Evolutionary conservation across 2,329 filamentous ascomycete species (phyloP).

Genomic region (Polytolypa hystricis): DNA sequence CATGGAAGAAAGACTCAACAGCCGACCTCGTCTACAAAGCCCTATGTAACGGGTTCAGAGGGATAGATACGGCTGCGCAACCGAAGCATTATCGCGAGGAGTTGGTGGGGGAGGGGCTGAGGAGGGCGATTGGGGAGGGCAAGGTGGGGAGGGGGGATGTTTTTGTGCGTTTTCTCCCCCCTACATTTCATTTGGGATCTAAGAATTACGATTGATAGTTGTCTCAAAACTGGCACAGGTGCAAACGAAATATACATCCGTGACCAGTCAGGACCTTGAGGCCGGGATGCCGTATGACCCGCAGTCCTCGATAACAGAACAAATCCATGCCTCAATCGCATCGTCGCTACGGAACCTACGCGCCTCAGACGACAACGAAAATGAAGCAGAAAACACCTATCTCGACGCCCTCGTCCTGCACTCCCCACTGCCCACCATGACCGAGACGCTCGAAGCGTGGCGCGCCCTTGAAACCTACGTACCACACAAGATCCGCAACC

Average conservation of each 20-base stretch:
- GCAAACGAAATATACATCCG: constrained; percentile 73
- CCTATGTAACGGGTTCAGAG: constrained; percentile 57
- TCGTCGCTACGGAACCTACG: constrained; percentile 56
- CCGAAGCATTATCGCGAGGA: constrained; percentile 67
- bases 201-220: no score
- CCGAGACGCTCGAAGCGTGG: constrained; percentile 55
- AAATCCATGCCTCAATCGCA: constrained; percentile 56
- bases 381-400: constrained; percentile 37
- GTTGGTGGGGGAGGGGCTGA: constrained; percentile 57
- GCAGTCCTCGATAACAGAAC: constrained; percentile 46
- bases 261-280: constrained; percentile 48
- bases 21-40: constrained; percentile 58
- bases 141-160: constrained; percentile 49
- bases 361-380: constrained; percentile 13
- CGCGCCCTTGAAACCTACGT: constrained; percentile 54
- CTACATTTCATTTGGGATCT: no score
- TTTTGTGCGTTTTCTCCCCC: constrained; percentile 40
- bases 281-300: constrained; percentile 56
- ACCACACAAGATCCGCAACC: constrained; percentile 49
- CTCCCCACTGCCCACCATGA: constrained; percentile 41
- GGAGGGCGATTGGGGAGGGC: constrained; percentile 48
- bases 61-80: constrained; percentile 67
- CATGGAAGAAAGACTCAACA: constrained; percentile 69
- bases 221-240: constrained; percentile 45
- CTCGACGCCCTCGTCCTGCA: constrained; percentile 51